Conservation (phyloP, 225 moss, liverwort and hornwort species). For the Anthoceros angustus region DNA sequence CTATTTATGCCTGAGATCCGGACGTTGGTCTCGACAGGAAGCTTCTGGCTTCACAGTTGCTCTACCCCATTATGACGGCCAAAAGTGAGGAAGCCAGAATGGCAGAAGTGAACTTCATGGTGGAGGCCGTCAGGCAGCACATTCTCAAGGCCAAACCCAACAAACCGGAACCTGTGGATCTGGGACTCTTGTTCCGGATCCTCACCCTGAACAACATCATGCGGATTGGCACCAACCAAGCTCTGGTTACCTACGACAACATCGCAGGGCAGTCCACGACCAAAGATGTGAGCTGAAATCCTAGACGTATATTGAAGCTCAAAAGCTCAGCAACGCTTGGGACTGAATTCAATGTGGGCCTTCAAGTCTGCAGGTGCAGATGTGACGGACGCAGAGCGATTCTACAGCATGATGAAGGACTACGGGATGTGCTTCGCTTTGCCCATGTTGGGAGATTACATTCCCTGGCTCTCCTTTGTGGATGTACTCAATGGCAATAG, state of each 20-base stretch:
- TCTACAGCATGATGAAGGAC: not conserved
- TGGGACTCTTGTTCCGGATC: not conserved
- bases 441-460: not conserved
- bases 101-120: conserved; percentile 13
- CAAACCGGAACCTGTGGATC: not conserved
- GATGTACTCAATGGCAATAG: not conserved
- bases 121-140: conserved; percentile 12
- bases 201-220: conserved; percentile 21
- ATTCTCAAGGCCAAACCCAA: not conserved
- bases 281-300: not conserved
- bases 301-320: not conserved
- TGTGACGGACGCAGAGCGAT: not conserved
- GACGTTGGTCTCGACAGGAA: not conserved
- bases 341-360: too few species aligned
- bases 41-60: conserved; percentile 9
- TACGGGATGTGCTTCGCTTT: not conserved
- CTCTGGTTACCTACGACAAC: not conserved
- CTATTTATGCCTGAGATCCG: not conserved
- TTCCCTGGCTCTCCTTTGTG: not conserved
- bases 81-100: not conserved
- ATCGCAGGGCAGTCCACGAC: not conserved
- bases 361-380: too few species aligned
- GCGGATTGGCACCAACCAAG: conserved; percentile 15
- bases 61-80: conserved; percentile 9
- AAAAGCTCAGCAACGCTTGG: too few species aligned